Evolutionary conservation across 2,329 filamentous ascomycete genomes (phyloP).

Genomic region (Clarireedia homoeocarpa): DNA sequence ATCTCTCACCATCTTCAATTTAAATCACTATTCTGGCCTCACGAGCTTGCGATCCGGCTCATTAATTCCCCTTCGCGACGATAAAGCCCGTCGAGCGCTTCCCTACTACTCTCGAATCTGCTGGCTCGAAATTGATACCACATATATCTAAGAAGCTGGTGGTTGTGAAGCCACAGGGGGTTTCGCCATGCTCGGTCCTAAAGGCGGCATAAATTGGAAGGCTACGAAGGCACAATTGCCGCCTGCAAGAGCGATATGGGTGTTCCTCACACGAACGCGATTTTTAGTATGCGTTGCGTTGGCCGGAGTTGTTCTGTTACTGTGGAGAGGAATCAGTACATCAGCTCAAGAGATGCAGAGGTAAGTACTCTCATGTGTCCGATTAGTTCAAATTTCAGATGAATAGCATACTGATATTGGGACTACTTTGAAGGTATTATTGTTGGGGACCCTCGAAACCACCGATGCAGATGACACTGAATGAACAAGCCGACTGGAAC

Average conservation of each 20-base stretch:
- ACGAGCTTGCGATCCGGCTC: conserved; percentile 4
- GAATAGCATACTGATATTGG: background rate
- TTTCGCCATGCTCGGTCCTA: conserved; percentile 74
- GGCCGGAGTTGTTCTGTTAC: conserved; percentile 62
- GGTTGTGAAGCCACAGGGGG: conserved; percentile 34
- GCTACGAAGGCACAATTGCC: conserved; percentile 73
- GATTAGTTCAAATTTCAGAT: background rate
- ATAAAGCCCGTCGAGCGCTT: background rate
- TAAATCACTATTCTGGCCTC: conserved; percentile 2
- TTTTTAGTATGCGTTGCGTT: conserved; percentile 68
- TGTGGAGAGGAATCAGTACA: conserved; percentile 81
- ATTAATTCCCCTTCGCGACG: background rate
- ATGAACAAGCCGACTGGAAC: conserved; percentile 86
- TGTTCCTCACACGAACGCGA: conserved; percentile 67
- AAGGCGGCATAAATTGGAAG: conserved; percentile 89
- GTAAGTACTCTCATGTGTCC: conserved; percentile 37
- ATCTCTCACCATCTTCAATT: background rate
- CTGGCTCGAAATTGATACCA: conserved; percentile 21
- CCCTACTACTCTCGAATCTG: background rate
- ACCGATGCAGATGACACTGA: conserved; percentile 90
- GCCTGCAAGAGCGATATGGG: conserved; percentile 62
- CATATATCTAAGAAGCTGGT: conserved; percentile 26
- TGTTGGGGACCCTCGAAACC: conserved; percentile 93
- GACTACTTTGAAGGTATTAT: conserved; percentile 62
- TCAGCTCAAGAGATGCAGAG: conserved; percentile 85